A percentile compares a stretch with the other conserved stretches of the same genome.
Conservation (phyloP, 192 early-diverging fungal genomes). For the Funneliformis mosseae region DNA sequence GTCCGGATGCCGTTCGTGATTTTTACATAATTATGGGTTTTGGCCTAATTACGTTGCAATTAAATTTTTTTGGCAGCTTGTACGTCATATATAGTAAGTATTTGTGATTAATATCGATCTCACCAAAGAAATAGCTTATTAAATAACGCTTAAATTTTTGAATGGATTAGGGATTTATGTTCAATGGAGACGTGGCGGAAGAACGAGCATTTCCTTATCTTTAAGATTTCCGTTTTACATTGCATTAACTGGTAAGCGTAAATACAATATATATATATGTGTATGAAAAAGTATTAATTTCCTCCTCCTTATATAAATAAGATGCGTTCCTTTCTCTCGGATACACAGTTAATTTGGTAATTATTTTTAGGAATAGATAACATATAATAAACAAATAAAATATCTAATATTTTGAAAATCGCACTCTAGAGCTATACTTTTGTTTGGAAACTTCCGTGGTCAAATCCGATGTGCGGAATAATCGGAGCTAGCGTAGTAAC, state of each 20-base stretch:
- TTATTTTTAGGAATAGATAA: background rate
- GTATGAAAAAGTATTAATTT: background rate
- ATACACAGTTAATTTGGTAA: background rate
- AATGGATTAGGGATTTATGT: background rate
- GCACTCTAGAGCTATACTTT: background rate
- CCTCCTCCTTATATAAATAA: background rate
- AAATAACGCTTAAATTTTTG: background rate
- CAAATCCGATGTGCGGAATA: background rate
- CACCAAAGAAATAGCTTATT: background rate
- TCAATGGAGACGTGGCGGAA: background rate
- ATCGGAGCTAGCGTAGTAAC: background rate
- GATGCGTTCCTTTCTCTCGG: background rate
- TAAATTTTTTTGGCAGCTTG: background rate
- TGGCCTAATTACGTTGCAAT: background rate
- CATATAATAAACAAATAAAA: background rate
- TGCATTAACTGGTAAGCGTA: conserved; percentile 2
- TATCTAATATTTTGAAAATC: background rate
- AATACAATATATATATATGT: background rate
- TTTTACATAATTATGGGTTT: background rate
- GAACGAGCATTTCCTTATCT: background rate
- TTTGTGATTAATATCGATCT: background rate
- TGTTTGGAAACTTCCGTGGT: background rate
- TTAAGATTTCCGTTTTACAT: conserved; percentile 11
- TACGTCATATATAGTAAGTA: conserved; percentile 14
- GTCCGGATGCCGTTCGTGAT: background rate